Evolutionary conservation across 257 asterid genomes (phyloP).

Genomic region (Capsicum pubescens): DNA sequence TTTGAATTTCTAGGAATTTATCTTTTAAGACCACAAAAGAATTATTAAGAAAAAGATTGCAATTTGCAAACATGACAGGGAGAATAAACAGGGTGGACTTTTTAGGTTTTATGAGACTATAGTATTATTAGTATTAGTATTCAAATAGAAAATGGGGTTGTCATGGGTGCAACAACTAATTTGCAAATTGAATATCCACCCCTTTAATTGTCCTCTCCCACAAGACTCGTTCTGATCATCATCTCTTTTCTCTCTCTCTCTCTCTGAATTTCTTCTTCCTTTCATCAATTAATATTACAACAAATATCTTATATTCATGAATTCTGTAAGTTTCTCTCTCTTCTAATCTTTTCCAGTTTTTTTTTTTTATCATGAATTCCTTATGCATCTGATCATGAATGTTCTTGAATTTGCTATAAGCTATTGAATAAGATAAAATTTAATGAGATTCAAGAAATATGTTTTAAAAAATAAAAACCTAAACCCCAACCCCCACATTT

Average conservation of each 20-base stretch:
- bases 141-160: background rate
- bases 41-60: background rate
- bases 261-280: background rate
- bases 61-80: background rate
- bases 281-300: conserved; percentile 12
- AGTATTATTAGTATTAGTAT: background rate
- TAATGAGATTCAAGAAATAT: background rate
- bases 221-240: conserved; percentile 19
- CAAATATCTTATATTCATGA: conserved; percentile 14
- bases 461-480: background rate
- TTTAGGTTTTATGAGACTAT: background rate
- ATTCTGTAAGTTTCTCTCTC: conserved; percentile 23
- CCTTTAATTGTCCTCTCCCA: conserved; percentile 12
- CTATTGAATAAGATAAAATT: background rate
- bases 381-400: background rate
- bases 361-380: background rate
- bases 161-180: conserved; percentile 29
- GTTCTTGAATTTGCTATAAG: background rate
- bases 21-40: background rate
- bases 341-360: background rate
- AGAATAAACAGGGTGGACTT: conserved; percentile 16
- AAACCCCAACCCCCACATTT: background rate
- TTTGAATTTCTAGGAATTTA: background rate
- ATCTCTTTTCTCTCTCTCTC: background rate
- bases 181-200: background rate